These are phyloP conservation scores for Beauveria scarabaeidicola DNA, from an alignment of 2,329 filamentous ascomycete species.

Conservation along the genomic window DNA sequence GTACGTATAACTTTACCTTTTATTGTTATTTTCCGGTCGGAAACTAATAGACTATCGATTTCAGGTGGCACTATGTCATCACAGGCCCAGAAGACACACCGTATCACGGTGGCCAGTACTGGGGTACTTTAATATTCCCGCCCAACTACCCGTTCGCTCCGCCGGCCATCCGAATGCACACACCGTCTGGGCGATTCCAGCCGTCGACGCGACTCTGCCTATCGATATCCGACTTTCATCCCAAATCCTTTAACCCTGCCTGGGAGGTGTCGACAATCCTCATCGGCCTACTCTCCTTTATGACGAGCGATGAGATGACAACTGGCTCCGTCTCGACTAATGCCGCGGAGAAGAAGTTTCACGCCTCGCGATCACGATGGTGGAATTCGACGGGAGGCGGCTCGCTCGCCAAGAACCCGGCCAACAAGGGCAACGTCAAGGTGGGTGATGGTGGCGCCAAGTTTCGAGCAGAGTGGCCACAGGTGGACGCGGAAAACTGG, in stretches of 20 bases:
- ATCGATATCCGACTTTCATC: conserved; percentile 95
- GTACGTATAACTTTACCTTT: conserved; percentile 35
- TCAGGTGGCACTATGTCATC: conserved; percentile 87
- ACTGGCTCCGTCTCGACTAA: conserved; percentile 79
- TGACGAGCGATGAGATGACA: conserved; percentile 98
- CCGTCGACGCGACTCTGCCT: conserved; percentile 86
- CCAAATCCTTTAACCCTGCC: conserved; percentile 94
- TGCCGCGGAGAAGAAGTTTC: conserved; percentile 66
- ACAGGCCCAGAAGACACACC: conserved; percentile 91
- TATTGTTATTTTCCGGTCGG: conserved; percentile 13
- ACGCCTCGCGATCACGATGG: conserved; percentile 75
- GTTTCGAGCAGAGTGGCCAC: conserved; percentile 83
- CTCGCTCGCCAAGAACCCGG: conserved; percentile 49
- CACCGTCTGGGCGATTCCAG: conserved; percentile 89
- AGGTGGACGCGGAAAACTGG: conserved; percentile 82
- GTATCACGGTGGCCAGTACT: conserved; percentile 93
- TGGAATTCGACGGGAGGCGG: conserved; percentile 95
- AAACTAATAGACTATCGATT: background rate
- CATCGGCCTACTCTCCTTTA: conserved; percentile 89
- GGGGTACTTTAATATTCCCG: conserved; percentile 93
- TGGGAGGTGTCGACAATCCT: conserved; percentile 98
- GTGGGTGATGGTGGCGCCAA: conserved; percentile 87
- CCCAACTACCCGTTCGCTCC: conserved; percentile 96
- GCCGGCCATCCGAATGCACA: conserved; percentile 98
- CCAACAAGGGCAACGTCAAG: conserved; percentile 70